Conservation (phyloP, 1,284 basidiomycete species). For the Ceratobasidium papillatum region DNA sequence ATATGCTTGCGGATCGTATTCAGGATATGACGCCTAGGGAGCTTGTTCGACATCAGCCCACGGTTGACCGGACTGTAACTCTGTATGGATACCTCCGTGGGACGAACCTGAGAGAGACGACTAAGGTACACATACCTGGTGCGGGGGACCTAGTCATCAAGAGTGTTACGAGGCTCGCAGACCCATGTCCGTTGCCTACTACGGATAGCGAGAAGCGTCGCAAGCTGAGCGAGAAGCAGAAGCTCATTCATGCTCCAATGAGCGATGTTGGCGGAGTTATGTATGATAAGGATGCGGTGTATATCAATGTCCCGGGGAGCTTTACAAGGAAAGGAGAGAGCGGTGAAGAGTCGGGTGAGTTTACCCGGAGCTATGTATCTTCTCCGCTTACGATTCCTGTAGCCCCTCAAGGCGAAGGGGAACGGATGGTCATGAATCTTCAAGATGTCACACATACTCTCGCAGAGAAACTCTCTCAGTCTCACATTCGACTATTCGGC, state of each 20-base stretch:
- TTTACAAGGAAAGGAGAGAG: conserved; percentile 71
- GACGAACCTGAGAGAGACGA: conserved; percentile 82
- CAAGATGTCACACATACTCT: conserved; percentile 88
- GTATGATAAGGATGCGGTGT: conserved; percentile 99
- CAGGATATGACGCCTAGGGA: conserved; percentile 95
- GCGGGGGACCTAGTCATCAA: conserved; percentile 87
- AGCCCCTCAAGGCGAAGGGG: conserved; percentile 88
- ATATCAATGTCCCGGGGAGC: conserved; percentile 95
- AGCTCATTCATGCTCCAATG: conserved; percentile 97
- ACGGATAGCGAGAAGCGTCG: conserved; percentile 91
- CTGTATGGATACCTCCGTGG: conserved; percentile 96
- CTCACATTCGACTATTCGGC: conserved; percentile 87
- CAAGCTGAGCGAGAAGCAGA: conserved; percentile 95
- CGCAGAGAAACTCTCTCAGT: conserved; percentile 81
- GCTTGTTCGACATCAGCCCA: conserved; percentile 81
- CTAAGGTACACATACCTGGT: conserved; percentile 95
- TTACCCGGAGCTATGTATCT: conserved; percentile 24
- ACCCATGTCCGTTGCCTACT: conserved; percentile 95
- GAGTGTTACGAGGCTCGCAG: conserved; percentile 78
- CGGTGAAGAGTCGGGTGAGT: conserved; percentile 64
- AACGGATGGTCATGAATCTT: conserved; percentile 96
- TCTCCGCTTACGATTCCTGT: conserved; percentile 15
- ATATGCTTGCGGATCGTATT: conserved; percentile 94
- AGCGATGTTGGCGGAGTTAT: conserved; percentile 96
- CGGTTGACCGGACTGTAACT: conserved; percentile 89